Evolutionary conservation across 352 stramenopile genomes (phyloP), one percentile per base, ranked within the genome.

Genomic region (Phytophthora ramorum): DNA sequence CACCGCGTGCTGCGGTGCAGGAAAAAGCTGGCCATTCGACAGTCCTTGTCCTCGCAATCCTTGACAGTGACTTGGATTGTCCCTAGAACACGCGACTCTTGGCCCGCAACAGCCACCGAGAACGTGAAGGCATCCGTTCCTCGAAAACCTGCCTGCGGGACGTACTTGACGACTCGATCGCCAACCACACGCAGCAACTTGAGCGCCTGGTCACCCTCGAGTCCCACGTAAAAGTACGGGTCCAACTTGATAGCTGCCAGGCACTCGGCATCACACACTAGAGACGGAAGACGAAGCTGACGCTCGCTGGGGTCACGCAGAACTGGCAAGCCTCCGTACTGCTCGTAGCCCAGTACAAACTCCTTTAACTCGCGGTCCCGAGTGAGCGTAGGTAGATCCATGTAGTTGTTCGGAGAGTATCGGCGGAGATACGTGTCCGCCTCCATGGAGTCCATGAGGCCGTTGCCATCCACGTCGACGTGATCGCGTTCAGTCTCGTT

Each of bases 51-150:
- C n/a, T 84, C 76, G 46, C 85, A 93, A 13, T 86, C 50, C 5
- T 73, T 66, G 5, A 91, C 83, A 17, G 78, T 67, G 3, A 93
- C 40, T 57, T 85, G 70, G 9, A 93, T 77, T 0, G 81, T 86
- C 2, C 85, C 85, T 4, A 76, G 37, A n/a, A 87, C 75, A 1
- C 35, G 46, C 2, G 78, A 85, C 46, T 79, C 78, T 22, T 81
- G 69, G 1, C 56, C 70, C 0, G 72, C 75, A 24, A 93, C 54
- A 10, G 65, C 63, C 35, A 91, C 80, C 10, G 76, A 70, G 60
- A 81, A 93, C 17, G 83, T 90, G 51, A 92, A 76, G 19, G 76
- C 70, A 44, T 93, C 85, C 0, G 72, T 30, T 2, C 85, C 85
- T 8, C 57, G 63, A 30, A 89, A 92, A 7, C 64, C 82, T 7